Percentiles rank a stretch among this genome's conserved stretches.
Conservation (phyloP, 106 monocot species). For the Xerophyta viscosa region DNA sequence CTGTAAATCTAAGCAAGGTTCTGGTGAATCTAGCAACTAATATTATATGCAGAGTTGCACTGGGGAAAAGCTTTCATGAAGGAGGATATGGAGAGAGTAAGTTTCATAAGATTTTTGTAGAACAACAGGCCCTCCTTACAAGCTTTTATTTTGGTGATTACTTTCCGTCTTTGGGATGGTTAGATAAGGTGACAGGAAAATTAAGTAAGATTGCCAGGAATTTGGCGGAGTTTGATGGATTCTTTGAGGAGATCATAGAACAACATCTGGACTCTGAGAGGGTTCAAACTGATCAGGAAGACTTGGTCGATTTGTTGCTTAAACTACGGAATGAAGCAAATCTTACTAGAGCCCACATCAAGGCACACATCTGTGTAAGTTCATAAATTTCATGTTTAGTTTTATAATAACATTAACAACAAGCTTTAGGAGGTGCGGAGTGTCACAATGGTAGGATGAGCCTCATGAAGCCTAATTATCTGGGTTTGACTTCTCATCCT, state of each 20-base stretch:
- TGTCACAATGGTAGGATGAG: too few species aligned
- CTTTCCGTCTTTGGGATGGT: background rate
- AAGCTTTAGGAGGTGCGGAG: too few species aligned
- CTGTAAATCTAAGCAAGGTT: background rate
- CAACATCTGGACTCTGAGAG: background rate
- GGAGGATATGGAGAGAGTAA: background rate
- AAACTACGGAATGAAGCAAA: background rate
- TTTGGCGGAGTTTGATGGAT: background rate
- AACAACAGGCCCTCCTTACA: background rate
- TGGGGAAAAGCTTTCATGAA: background rate
- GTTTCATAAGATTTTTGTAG: background rate
- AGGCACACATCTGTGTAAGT: background rate
- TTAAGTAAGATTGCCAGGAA: background rate
- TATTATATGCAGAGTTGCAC: background rate
- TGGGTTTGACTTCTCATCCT: too few species aligned
- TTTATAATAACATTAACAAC: too few species aligned
- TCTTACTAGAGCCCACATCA: background rate
- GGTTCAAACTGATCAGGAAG: background rate
- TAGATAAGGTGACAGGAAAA: background rate
- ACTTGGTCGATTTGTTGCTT: slow-evolving; percentile 2
- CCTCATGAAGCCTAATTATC: too few species aligned
- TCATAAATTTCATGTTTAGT: too few species aligned
- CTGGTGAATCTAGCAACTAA: background rate
- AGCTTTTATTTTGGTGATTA: background rate
- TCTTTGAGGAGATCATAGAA: background rate